A percentile compares a stretch with the other conserved stretches of the same genome.
These are phyloP conservation scores for Colletotrichum sp. DNA, from an alignment of 2,329 filamentous ascomycete species.

Conservation along the genomic window DNA sequence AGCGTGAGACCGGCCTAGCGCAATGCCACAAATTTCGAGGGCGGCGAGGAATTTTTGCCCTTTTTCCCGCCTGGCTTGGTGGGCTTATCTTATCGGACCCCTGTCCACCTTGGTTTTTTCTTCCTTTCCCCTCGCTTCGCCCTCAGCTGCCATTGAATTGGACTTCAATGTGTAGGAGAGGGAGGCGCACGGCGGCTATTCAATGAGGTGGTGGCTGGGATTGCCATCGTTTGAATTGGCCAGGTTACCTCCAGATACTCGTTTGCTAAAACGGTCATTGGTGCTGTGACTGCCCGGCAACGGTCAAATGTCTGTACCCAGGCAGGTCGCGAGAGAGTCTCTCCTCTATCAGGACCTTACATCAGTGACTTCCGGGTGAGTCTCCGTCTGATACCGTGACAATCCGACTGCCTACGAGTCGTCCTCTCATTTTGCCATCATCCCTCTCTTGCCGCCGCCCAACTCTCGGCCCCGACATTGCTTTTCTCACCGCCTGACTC, in stretches of 20 bases:
- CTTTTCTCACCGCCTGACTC: constrained; percentile 19
- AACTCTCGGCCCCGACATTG: not conserved
- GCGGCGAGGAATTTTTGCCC: constrained; percentile 16
- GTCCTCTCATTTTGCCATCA: not conserved
- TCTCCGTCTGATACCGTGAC: not conserved
- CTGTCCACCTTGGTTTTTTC: not conserved
- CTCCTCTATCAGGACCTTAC: not conserved
- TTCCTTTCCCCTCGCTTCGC: not conserved
- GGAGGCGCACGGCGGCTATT: not conserved
- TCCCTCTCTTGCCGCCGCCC: not conserved
- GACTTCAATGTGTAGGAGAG: not conserved
- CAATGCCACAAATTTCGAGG: constrained; percentile 16
- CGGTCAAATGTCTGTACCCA: not conserved
- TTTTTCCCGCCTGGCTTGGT: constrained; percentile 6
- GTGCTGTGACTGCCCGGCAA: not conserved
- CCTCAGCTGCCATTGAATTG: not conserved
- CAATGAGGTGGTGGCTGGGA: not conserved
- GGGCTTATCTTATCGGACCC: constrained; percentile 20
- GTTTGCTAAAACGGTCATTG: not conserved
- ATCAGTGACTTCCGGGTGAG: not conserved
- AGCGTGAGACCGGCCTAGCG: constrained; percentile 6
- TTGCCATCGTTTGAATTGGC: not conserved
- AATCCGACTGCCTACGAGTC: not conserved
- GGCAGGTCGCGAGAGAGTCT: not conserved
- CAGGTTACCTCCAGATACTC: not conserved